These are phyloP conservation scores for Blastobotrys persicus DNA, from an alignment of 1,139 yeast species.

Conservation along the genomic window DNA sequence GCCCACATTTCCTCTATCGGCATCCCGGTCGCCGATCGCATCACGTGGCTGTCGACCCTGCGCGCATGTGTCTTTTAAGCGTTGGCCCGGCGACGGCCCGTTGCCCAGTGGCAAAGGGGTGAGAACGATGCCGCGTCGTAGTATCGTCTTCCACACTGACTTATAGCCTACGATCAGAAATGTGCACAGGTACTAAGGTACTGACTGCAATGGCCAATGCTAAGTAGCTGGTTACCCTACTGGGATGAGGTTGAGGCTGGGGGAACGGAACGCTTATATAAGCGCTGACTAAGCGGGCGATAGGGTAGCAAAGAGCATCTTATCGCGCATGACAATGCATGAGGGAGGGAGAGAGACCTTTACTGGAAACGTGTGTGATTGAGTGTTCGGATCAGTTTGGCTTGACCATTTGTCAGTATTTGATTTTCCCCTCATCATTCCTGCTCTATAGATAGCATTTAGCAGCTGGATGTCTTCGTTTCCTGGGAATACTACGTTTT, in stretches of 20 bases:
- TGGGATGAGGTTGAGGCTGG: background rate
- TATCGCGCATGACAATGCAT: background rate
- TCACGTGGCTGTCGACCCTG: background rate
- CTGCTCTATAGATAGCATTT: background rate
- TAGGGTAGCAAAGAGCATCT: background rate
- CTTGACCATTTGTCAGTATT: background rate
- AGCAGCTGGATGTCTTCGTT: background rate
- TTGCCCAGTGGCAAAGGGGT: too few species aligned
- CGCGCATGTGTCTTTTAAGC: too few species aligned
- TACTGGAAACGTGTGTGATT: background rate
- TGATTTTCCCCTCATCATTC: background rate
- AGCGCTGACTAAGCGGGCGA: background rate
- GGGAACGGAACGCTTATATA: background rate
- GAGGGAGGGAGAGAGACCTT: too few species aligned
- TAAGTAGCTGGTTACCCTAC: background rate
- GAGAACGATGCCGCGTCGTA: too few species aligned
- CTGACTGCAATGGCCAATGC: too few species aligned
- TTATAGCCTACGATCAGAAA: too few species aligned
- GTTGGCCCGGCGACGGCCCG: too few species aligned
- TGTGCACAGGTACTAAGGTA: too few species aligned
- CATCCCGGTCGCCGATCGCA: background rate
- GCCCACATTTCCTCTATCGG: background rate
- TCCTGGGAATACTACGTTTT: conserved; percentile 16
- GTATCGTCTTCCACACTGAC: too few species aligned
- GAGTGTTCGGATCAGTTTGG: background rate